A percentile compares a stretch with the other conserved stretches of the same genome.
Conservation (phyloP, 192 early-diverging fungal genomes). For the Coemansia sp. region DNA sequence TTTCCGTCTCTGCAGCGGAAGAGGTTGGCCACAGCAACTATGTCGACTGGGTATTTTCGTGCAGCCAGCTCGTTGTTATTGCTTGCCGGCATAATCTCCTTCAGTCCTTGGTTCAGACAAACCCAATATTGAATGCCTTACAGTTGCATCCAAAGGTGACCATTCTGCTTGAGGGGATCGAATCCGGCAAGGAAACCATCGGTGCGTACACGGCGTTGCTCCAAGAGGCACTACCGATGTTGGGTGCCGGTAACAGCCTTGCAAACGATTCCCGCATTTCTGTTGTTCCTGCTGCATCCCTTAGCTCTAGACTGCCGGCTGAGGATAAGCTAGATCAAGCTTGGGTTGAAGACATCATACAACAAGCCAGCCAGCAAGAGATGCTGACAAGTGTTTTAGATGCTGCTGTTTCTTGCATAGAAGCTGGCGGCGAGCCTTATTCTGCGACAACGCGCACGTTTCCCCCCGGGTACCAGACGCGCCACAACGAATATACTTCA, state of each 20-base stretch:
- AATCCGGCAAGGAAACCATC: constrained; percentile 2
- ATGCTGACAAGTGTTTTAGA: constrained; percentile 15
- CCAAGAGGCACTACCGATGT: constrained; percentile 17
- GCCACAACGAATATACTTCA: neutral
- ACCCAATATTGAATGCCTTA: constrained; percentile 12
- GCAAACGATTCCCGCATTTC: neutral
- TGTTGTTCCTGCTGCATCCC: neutral
- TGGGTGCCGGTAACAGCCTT: neutral
- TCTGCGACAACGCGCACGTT: neutral
- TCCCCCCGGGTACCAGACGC: neutral
- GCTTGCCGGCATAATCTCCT: constrained; percentile 18
- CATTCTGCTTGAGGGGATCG: constrained; percentile 18
- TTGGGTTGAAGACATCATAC: neutral
- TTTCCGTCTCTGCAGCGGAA: constrained; percentile 10
- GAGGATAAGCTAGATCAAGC: neutral
- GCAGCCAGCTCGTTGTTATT: constrained; percentile 27
- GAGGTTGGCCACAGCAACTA: constrained; percentile 10
- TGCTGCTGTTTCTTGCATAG: constrained; percentile 19
- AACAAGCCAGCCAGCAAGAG: neutral
- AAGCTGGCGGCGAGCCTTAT: constrained; percentile 7
- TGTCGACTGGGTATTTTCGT: constrained; percentile 36
- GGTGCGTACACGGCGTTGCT: constrained; percentile 18
- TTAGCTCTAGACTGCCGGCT: neutral
- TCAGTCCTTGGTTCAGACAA: constrained; percentile 9
- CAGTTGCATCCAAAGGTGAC: constrained; percentile 19